A percentile compares a stretch with the other conserved stretches of the same genome.
phyloP scores from a whole-genome alignment of 108 stramenopile species.

The Phaeodactylum tricornutum region DNA sequence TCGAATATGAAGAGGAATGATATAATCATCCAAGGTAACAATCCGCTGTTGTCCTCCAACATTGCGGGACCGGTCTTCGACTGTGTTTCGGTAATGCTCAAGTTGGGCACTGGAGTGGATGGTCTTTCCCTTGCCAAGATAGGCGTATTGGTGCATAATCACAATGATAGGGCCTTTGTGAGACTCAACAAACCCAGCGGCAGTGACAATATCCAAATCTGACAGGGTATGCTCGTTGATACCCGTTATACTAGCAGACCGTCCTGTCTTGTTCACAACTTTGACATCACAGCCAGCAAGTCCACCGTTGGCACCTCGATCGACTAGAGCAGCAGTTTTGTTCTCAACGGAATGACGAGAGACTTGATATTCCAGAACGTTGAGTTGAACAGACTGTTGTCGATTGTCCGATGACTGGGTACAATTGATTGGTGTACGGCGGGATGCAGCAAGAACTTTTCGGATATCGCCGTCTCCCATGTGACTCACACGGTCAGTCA shows the following conservation, averaged over 20 bases:
- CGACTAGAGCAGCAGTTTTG: slow-evolving; percentile 19
- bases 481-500: too few relatives aligned
- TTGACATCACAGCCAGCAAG: slow-evolving; percentile 11
- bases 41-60: slow-evolving; percentile 15
- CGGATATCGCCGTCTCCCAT: too few relatives aligned
- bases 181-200: slow-evolving; percentile 10
- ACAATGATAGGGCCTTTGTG: background rate
- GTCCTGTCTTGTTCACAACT: slow-evolving; percentile 1
- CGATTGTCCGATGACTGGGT: too few relatives aligned
- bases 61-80: slow-evolving; percentile 8
- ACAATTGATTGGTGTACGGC: too few relatives aligned
- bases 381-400: too few relatives aligned
- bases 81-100: background rate
- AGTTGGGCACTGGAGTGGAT: slow-evolving; percentile 13
- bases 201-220: slow-evolving; percentile 9
- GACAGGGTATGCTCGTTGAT: slow-evolving; percentile 17
- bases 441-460: too few relatives aligned
- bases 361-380: background rate
- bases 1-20: slow-evolving; percentile 2
- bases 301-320: slow-evolving; percentile 29
- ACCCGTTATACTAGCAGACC: slow-evolving; percentile 12
- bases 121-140: background rate
- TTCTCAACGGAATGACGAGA: background rate
- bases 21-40: slow-evolving; percentile 6
- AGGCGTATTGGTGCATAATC: slow-evolving; percentile 13